These are phyloP conservation scores for Boletus coccyginus DNA, from an alignment of 768 basidiomycete genomes.

Conservation along the genomic window DNA sequence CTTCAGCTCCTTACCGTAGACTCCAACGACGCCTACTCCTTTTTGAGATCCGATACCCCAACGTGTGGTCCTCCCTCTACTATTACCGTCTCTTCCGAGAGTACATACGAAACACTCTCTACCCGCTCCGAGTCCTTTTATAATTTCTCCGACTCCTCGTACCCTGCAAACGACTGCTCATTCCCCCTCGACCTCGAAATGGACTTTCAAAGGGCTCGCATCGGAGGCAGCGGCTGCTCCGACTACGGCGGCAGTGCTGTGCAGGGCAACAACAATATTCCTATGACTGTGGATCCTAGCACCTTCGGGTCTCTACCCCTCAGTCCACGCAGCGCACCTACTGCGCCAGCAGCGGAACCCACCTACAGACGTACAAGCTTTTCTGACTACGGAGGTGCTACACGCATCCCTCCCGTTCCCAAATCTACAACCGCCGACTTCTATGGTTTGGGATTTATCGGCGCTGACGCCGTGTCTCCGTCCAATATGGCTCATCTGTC, in stretches of 20 bases:
- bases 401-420: conserved; percentile 46
- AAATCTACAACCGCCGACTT: conserved; percentile 51
- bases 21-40: conserved; percentile 61
- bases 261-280: conserved; percentile 37
- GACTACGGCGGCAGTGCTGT: conserved; percentile 49
- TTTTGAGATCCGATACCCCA: conserved; percentile 60
- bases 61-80: conserved; percentile 72
- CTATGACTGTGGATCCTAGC: conserved; percentile 49
- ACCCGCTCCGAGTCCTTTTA: conserved; percentile 68
- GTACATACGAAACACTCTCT: conserved; percentile 67
- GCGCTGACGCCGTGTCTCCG: conserved; percentile 50
- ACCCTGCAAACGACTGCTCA: conserved; percentile 49
- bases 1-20: conserved; percentile 63
- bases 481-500: conserved; percentile 52
- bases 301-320: conserved; percentile 58
- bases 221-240: conserved; percentile 44
- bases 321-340: conserved; percentile 52
- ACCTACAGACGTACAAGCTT: conserved; percentile 48
- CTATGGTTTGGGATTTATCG: conserved; percentile 35
- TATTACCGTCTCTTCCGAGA: conserved; percentile 78
- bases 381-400: conserved; percentile 63
- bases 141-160: conserved; percentile 57
- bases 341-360: conserved; percentile 30
- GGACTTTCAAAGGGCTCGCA: conserved; percentile 63
- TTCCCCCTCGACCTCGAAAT: conserved; percentile 69